These are phyloP conservation scores for Peltaster fructicola DNA, from an alignment of 2,329 filamentous ascomycete genomes.

Conservation along the genomic window DNA sequence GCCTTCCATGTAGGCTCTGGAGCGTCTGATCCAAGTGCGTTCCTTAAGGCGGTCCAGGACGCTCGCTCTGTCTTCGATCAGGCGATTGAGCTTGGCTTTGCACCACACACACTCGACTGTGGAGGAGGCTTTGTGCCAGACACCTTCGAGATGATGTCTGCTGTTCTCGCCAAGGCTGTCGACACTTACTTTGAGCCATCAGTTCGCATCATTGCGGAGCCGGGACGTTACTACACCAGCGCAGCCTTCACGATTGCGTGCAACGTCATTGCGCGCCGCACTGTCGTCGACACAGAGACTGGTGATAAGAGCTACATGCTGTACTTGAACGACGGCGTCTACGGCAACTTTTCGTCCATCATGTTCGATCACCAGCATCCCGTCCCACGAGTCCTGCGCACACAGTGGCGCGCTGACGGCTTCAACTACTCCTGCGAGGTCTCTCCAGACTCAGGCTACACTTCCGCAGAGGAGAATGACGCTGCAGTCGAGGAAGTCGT, in stretches of 20 bases:
- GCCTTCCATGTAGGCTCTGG: conserved; percentile 97
- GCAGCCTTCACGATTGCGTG: conserved; percentile 87
- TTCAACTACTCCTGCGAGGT: conserved; percentile 16
- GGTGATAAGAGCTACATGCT: conserved; percentile 73
- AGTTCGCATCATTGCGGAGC: conserved; percentile 83
- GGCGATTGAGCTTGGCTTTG: conserved; percentile 56
- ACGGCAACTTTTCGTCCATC: conserved; percentile 97
- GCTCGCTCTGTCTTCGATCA: conserved; percentile 80
- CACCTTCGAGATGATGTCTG: conserved; percentile 80
- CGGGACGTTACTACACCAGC: conserved; percentile 89
- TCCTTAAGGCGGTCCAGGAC: conserved; percentile 78
- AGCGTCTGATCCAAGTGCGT: conserved; percentile 81
- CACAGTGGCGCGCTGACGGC: conserved; percentile 10
- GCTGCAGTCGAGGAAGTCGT: conserved; percentile 23
- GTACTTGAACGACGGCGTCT: conserved; percentile 93
- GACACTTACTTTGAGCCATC: conserved; percentile 74
- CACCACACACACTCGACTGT: conserved; percentile 76
- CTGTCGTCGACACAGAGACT: conserved; percentile 48
- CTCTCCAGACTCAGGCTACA: conserved; percentile 18
- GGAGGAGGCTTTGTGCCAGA: conserved; percentile 86
- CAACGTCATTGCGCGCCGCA: conserved; percentile 89
- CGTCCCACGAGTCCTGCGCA: conserved; percentile 53
- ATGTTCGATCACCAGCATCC: conserved; percentile 98
- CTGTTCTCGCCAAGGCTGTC: conserved; percentile 58
- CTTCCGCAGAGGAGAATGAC: conserved; percentile 23